These are phyloP conservation scores for Eragrostis tef DNA, from an alignment of 202 grass and related monocot genomes.

Conservation along the genomic window DNA sequence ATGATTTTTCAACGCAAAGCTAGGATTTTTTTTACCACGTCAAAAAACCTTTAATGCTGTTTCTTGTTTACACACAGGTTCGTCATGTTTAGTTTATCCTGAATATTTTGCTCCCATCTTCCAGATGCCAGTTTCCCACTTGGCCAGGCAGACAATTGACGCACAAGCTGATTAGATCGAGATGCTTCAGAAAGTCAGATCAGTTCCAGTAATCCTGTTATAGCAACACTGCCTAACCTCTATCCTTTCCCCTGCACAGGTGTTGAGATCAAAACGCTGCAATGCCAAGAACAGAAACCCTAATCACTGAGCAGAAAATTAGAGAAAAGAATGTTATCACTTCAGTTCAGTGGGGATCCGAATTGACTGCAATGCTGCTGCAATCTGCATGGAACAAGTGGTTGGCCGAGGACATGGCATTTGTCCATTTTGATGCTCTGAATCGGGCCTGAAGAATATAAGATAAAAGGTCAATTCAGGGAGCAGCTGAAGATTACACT, in stretches of 20 bases:
- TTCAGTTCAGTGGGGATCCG: constrained; percentile 40
- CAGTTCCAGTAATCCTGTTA: constrained; percentile 27
- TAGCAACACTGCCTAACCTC: constrained; percentile 20
- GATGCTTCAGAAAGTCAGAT: constrained; percentile 26
- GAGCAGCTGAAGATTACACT: constrained; percentile 26
- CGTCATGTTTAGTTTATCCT: background rate
- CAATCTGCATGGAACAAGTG: constrained; percentile 50
- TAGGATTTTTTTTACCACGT: background rate
- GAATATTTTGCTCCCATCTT: background rate
- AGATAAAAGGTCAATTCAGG: constrained; percentile 31
- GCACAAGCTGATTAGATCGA: background rate
- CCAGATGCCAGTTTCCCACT: constrained; percentile 30
- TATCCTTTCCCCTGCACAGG: constrained; percentile 36
- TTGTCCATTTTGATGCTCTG: constrained; percentile 31
- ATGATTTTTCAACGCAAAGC: background rate
- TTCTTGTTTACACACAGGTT: background rate
- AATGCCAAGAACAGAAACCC: constrained; percentile 30
- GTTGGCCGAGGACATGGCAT: constrained; percentile 45
- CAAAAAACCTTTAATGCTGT: background rate
- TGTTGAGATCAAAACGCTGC: constrained; percentile 37
- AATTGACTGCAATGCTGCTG: constrained; percentile 38
- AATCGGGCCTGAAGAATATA: constrained; percentile 27
- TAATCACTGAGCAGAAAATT: background rate
- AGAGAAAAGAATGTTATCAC: constrained; percentile 44
- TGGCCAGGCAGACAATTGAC: background rate